These are phyloP conservation scores for Ganoderma lucidum DNA, from an alignment of 1,284 basidiomycete genomes.

Conservation along the genomic window DNA sequence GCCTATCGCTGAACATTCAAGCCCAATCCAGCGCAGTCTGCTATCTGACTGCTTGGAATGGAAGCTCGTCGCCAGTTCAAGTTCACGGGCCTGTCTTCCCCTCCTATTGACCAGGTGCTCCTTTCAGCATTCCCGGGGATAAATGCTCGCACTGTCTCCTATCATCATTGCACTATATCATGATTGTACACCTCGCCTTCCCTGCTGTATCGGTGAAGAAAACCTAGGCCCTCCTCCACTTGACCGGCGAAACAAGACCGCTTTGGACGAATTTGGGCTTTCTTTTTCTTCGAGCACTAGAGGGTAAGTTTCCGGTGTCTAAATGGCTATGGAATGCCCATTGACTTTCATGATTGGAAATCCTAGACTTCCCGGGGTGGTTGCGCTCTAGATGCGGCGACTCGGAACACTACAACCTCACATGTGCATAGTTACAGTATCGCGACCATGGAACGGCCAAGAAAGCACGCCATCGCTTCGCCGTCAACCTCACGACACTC, in stretches of 20 bases:
- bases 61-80: not conserved
- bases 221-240: not conserved
- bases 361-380: not conserved
- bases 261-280: not conserved
- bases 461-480: not conserved
- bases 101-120: not conserved
- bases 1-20: no score
- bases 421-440: not conserved
- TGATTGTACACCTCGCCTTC: not conserved
- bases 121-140: not conserved
- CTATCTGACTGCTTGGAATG: not conserved
- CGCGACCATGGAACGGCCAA: not conserved
- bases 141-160: not conserved
- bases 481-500: not conserved
- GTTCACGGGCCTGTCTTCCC: not conserved
- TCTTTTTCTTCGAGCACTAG: no score
- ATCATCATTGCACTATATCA: not conserved
- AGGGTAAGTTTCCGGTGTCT: no score
- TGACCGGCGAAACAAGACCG: not conserved
- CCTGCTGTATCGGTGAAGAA: not conserved
- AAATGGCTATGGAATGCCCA: not conserved
- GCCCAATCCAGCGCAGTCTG: not conserved
- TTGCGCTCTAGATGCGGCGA: not conserved
- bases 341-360: not conserved
- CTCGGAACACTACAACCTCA: not conserved